Evolutionary conservation across 2,329 filamentous ascomycete genomes (phyloP).

Genomic region (Delphinella strobiligena): DNA sequence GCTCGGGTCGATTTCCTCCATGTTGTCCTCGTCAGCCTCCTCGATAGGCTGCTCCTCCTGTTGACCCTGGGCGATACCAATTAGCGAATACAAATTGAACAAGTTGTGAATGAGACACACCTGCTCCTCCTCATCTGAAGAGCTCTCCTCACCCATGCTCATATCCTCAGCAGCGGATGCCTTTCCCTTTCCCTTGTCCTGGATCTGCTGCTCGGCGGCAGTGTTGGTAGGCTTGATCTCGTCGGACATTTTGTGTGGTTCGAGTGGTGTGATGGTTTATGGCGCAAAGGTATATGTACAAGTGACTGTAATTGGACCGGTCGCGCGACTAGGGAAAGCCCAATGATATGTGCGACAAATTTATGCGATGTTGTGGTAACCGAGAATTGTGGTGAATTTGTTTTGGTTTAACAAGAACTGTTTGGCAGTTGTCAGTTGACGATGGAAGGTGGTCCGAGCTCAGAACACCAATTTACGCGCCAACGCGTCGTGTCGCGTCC

Average conservation of each 20-base stretch:
- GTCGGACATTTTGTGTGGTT: constrained; percentile 14
- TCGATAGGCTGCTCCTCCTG: constrained; percentile 25
- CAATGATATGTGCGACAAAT: background rate
- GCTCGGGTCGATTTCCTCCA: constrained; percentile 80
- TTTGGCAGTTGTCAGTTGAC: background rate
- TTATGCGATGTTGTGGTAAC: background rate
- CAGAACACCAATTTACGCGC: too few relatives aligned
- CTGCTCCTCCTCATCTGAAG: constrained; percentile 51
- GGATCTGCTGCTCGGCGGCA: constrained; percentile 25
- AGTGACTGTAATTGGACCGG: background rate
- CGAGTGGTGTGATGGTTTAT: background rate
- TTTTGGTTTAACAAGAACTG: background rate
- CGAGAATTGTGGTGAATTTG: background rate
- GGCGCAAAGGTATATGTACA: background rate
- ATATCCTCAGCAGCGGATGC: constrained; percentile 48
- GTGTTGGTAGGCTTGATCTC: constrained; percentile 14
- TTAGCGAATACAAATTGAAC: constrained; percentile 6
- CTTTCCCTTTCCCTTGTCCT: constrained; percentile 85
- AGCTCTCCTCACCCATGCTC: constrained; percentile 58
- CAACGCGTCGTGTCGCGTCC: background rate
- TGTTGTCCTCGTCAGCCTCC: constrained; percentile 65
- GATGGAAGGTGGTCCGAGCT: too few relatives aligned
- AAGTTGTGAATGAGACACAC: constrained; percentile 14
- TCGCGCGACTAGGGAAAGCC: background rate
- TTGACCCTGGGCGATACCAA: background rate